These are phyloP conservation scores for Hysterangium stoloniferum DNA, from an alignment of 768 basidiomycete species.

Conservation along the genomic window DNA sequence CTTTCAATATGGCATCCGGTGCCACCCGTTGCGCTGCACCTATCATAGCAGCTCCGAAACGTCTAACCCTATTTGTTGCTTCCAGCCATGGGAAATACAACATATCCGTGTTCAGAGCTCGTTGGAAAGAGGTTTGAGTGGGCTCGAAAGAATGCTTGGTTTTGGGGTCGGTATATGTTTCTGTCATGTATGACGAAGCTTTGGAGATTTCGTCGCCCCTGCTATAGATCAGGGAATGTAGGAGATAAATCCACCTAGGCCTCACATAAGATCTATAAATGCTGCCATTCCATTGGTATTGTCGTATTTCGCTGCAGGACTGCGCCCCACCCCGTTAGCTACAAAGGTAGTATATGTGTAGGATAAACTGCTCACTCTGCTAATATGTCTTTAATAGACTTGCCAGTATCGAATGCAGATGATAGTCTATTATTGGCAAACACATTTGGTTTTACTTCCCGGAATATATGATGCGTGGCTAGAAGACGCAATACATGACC, in stretches of 20 bases:
- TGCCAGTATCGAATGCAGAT: conserved; percentile 62
- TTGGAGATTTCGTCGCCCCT: conserved; percentile 18
- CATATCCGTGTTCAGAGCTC: conserved; percentile 13
- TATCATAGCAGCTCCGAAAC: conserved; percentile 19
- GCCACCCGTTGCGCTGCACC: conserved; percentile 16
- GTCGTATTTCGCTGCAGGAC: conserved; percentile 58
- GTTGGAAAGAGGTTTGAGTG: conserved; percentile 12
- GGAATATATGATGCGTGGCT: conserved; percentile 70
- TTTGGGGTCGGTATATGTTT: conserved; percentile 18
- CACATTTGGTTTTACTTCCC: conserved; percentile 60
- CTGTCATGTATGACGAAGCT: conserved; percentile 14
- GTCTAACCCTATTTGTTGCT: conserved; percentile 4
- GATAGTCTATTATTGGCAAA: conserved; percentile 68
- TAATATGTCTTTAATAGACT: conserved; percentile 40
- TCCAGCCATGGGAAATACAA: conserved; percentile 14
- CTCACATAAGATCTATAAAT: conserved; percentile 36
- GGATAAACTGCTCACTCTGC: conserved; percentile 31
- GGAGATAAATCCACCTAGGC: not conserved
- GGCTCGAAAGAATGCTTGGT: conserved; percentile 16
- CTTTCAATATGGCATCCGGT: conserved; percentile 15
- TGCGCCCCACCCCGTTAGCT: conserved; percentile 20
- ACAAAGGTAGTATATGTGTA: not conserved
- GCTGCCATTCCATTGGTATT: conserved; percentile 61
- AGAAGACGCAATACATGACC: conserved; percentile 69
- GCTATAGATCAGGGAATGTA: not conserved